Base-by-base conservation (phyloP, 768 basidiomycete genomes). In the Phallus indusiatus region DNA sequence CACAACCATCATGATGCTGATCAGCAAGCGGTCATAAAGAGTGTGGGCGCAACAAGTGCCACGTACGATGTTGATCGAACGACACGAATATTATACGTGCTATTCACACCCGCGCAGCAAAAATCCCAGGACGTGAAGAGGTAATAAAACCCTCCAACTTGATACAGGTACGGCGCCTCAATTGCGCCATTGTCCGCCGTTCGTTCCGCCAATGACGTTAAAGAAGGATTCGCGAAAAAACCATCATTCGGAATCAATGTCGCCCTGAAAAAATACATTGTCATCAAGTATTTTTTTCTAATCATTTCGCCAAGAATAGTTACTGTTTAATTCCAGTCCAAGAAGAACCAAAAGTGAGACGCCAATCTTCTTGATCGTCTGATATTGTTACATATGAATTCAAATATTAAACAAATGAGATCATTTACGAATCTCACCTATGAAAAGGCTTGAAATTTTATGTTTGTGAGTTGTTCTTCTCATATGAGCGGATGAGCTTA, bases 21-120 rank as follows among this genome's bases (percentile, higher is more conserved):
- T 28, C 28, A 28, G 28, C 28, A 7, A 28, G 7, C 28, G 28
- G 28, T 28, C 28, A 28, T 7, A 28, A 28, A 28, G n/a, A 28
- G 28, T 2, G 5, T 36, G 16, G 56, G 28, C 59, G 16, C 37
- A 56, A 21, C 22, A 34, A 33, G 1, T 46, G 21, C 28, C 18
- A 66, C 73, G 37, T 53, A 78, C 78, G 68, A 73, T 4, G 71
- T 64, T 5, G 79, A 75, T 33, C 82, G 73, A 20, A 79, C 80
- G 33, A 84, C 81, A 9, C 80, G 75, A 56, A 82, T 84, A 60
- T 82, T 84, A 64, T 83, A 83, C 0, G 81, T 83, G 67, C 79
- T 80, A 10, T 68, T 70, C 16, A 73, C 75, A 4, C 80, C 81
- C 21, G 66, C 50, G 67, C 81, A 81, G 68, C 80, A 82, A 1